These are phyloP conservation scores for Chlamydomonas reinhardtii DNA, from an alignment of 163 green algal genomes.

Conservation along the genomic window DNA sequence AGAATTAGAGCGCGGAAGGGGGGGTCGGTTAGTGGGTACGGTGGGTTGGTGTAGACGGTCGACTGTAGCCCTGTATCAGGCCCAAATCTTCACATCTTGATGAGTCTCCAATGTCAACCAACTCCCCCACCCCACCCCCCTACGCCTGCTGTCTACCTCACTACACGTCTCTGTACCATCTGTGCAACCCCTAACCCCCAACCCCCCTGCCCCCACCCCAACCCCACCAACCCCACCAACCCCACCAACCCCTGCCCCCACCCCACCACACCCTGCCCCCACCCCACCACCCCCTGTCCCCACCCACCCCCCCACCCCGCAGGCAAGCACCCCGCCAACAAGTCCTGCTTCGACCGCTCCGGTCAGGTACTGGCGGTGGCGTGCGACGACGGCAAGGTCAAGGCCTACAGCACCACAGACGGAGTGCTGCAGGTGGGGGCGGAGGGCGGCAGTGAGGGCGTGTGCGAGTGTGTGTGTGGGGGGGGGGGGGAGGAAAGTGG, in stretches of 20 bases:
- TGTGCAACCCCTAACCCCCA: too few species aligned
- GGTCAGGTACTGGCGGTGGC: conserved; percentile 77
- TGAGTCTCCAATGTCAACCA: too few species aligned
- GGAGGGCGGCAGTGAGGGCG: not conserved
- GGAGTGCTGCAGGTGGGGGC: conserved; percentile 11
- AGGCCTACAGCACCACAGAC: conserved; percentile 60
- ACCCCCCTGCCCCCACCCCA: too few species aligned
- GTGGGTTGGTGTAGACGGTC: too few species aligned
- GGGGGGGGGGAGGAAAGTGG: not conserved
- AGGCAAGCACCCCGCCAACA: conserved; percentile 82
- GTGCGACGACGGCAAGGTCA: conserved; percentile 77
- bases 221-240: too few species aligned
- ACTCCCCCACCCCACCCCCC: too few species aligned
- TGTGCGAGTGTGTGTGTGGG: not conserved
- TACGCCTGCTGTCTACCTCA: too few species aligned
- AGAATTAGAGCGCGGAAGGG: too few species aligned
- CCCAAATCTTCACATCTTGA: too few species aligned
- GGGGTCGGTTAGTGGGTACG: too few species aligned
- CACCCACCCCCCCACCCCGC: not conserved
- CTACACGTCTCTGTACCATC: too few species aligned
- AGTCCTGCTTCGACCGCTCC: conserved; percentile 75
- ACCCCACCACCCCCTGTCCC: not conserved
- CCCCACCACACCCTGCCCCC: not conserved
- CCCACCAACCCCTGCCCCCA: not conserved
- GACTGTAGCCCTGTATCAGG: too few species aligned